Evolutionary conservation across 73 alveolate genomes (phyloP), one percentile per base, ranked within the genome.

Genomic region (Paramecium sexaurelia): DNA sequence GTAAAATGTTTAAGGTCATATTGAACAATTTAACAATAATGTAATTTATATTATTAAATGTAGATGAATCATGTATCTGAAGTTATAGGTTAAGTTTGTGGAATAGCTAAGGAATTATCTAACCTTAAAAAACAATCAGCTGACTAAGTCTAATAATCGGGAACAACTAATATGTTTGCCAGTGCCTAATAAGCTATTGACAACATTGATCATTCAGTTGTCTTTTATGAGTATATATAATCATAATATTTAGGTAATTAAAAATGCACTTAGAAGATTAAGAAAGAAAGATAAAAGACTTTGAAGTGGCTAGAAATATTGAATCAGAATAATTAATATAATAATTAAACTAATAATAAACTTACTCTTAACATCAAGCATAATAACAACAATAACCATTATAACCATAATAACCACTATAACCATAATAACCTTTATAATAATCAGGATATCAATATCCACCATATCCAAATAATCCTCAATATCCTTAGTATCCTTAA

Each of bases 191-290:
- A 8, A 6, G 68, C 51, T 33, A 78, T 78, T 41, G 90, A 78
- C 19, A 78, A 78, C 24, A 24, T 78, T 29, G 90, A 78, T 41
- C 90, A 78, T 78, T 78, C 75, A 43, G 55, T 78, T 17, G 29
- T 78, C 22, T 78, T 78, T 26, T 78, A 78, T 43, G 68, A 78
- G 90, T 78, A 78, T 13, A 27, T 19, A 20, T 7, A 13, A 41
- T 40, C 3, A 0, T 24, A n/a, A 15, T 41, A 78, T 24, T 13
- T 22, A 78, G 90, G 36, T 47, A 78, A 45, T 78, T 78, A 13
- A 78, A 19, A 33, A 41, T 29, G 40, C 90, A 78, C 24, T 41
- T 26, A 20, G 90, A 78, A 45, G 90, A 78, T 3, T 22, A 36
- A 78, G 90, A 78, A 6, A 37, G 73, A 39, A 41, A 39, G 8